Conservation (phyloP, 768 basidiomycete genomes). For the Suillus lakei region DNA sequence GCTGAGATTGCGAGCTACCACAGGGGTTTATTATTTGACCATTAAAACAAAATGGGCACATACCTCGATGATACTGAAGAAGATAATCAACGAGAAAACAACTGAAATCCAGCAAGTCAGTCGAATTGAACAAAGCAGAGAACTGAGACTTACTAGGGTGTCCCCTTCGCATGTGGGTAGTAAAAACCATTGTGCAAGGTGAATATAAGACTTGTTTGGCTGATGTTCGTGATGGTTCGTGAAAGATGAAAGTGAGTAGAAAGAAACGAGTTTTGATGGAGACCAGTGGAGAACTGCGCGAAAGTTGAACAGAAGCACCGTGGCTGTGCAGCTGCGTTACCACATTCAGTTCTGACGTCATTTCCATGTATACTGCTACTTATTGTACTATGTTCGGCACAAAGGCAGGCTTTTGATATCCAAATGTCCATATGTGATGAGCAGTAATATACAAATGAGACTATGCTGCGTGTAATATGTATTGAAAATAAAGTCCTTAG, state of each 20-base stretch:
- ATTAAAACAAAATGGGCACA: constrained; percentile 11
- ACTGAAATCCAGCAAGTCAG: constrained; percentile 41
- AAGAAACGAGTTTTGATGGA: constrained; percentile 8
- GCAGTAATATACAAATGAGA: constrained; percentile 24
- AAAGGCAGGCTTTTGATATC: neutral
- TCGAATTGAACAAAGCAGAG: neutral
- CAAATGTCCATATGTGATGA: constrained; percentile 14
- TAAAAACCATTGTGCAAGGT: constrained; percentile 38
- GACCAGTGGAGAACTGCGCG: constrained; percentile 14
- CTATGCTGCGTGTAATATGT: constrained; percentile 5
- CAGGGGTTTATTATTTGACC: neutral
- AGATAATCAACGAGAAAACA: constrained; percentile 54
- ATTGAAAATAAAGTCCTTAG: constrained; percentile 12
- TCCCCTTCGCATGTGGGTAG: constrained; percentile 51
- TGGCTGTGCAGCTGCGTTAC: constrained; percentile 26
- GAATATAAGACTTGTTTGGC: constrained; percentile 12
- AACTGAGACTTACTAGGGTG: constrained; percentile 52
- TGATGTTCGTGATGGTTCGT: constrained; percentile 27
- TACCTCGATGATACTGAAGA: constrained; percentile 72
- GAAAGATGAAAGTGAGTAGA: constrained; percentile 24
- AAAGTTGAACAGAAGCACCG: constrained; percentile 25
- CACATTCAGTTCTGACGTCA: constrained; percentile 20
- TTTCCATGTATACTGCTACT: constrained; percentile 4
- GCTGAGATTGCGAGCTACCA: constrained; percentile 69
- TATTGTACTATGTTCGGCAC: neutral